Percentiles rank a stretch among this genome's conserved stretches.
Evolutionary conservation across 345 rosid genomes (phyloP).

Genomic region (Salix udensis): DNA sequence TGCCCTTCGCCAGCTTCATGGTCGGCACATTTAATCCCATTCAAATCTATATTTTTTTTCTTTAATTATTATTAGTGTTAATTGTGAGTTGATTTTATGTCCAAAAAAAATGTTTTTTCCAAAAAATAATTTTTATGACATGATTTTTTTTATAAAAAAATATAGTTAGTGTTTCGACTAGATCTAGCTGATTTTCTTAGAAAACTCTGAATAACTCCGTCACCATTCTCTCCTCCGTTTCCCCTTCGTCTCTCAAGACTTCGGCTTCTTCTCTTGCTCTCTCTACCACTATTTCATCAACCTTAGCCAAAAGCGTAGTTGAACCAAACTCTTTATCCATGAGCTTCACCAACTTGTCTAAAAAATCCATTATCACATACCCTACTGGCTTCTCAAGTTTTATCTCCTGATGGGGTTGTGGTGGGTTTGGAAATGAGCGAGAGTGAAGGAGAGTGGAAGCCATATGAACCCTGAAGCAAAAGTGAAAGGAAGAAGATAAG

Average conservation of each 20-base stretch:
- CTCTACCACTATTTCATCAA: conserved; percentile 81
- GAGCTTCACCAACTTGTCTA: conserved; percentile 63
- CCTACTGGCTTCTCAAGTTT: conserved; percentile 71
- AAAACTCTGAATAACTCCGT: conserved; percentile 83
- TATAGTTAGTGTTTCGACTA: too few species aligned
- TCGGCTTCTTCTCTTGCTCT: conserved; percentile 91
- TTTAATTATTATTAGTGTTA: too few species aligned
- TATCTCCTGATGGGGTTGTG: conserved; percentile 30
- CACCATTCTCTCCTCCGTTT: conserved; percentile 79
- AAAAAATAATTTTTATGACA: too few species aligned
- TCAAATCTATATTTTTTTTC: too few species aligned
- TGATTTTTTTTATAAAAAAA: too few species aligned
- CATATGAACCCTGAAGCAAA: conserved; percentile 5
- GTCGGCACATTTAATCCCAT: too few species aligned
- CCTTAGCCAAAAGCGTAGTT: conserved; percentile 61
- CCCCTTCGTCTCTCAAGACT: conserved; percentile 67
- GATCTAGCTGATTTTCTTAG: too few species aligned
- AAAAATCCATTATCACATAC: conserved; percentile 72
- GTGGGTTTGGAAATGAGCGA: conserved; percentile 19
- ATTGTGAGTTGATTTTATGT: too few species aligned
- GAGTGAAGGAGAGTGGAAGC: conserved; percentile 26
- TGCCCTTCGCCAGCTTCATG: too few species aligned
- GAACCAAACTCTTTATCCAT: conserved; percentile 82
- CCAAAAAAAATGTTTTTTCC: too few species aligned
- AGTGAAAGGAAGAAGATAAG: background rate